phyloP scores from a whole-genome alignment of 768 basidiomycete genomes.

The Auricularia cornea region DNA sequence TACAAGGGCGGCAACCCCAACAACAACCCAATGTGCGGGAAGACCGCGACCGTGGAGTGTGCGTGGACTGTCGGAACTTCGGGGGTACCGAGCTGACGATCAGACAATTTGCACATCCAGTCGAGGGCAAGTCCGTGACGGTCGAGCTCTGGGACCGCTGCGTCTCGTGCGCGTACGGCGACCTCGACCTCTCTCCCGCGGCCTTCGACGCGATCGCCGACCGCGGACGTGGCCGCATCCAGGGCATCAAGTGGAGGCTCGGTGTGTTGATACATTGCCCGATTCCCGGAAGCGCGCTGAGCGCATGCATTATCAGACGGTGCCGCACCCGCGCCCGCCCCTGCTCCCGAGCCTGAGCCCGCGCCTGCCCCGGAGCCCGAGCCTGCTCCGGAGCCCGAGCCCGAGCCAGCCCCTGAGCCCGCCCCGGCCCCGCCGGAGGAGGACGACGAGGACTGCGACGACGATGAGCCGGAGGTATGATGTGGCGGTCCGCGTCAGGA shows the following conservation, averaged over 20 bases:
- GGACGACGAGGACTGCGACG: background rate
- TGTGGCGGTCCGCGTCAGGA: too few relatives aligned
- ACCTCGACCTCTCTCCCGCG: slow-evolving; percentile 52
- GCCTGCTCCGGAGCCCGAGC: background rate
- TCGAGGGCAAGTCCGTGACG: slow-evolving; percentile 34
- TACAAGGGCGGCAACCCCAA: slow-evolving; percentile 46
- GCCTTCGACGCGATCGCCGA: slow-evolving; percentile 33
- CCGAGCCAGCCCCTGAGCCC: background rate
- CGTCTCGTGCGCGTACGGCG: slow-evolving; percentile 37
- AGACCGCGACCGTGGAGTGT: slow-evolving; percentile 25
- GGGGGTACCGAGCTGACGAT: too few relatives aligned
- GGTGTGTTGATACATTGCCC: background rate
- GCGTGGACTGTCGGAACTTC: too few relatives aligned
- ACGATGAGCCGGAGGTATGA: too few relatives aligned
- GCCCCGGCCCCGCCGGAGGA: background rate
- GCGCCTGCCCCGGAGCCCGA: background rate
- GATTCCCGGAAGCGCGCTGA: too few relatives aligned
- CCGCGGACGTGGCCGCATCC: background rate
- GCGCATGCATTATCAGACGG: too few relatives aligned
- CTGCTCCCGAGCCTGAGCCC: background rate
- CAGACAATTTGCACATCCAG: too few relatives aligned
- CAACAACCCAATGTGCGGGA: slow-evolving; percentile 62
- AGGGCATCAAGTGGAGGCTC: background rate
- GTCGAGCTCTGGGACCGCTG: slow-evolving; percentile 59
- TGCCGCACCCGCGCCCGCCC: slow-evolving; percentile 47